Conservation (phyloP, 2,329 filamentous ascomycete species). For the Colletotrichum sp. region DNA sequence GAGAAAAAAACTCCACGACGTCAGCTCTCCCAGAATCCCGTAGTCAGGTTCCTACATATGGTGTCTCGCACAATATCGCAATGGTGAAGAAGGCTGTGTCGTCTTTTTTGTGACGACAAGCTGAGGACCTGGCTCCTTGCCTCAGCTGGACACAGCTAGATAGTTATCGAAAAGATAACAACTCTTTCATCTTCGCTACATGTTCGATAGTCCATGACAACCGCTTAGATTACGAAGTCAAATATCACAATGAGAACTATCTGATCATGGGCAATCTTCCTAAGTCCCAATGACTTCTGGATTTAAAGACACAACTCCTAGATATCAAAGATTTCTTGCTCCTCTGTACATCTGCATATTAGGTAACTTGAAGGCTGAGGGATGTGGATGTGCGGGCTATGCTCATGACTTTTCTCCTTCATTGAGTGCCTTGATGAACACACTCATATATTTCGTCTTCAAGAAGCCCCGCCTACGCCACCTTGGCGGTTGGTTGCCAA, state of each 20-base stretch:
- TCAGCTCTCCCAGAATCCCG: not conserved
- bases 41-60: not conserved
- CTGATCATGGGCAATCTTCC: not conserved
- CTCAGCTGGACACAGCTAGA: not conserved
- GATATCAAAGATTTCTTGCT: not conserved
- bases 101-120: not conserved
- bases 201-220: not conserved
- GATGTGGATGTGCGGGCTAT: not conserved
- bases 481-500: not conserved
- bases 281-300: not conserved
- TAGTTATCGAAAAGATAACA: not conserved
- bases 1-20: too few species aligned
- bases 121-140: not conserved
- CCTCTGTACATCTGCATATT: not conserved
- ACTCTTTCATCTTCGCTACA: not conserved
- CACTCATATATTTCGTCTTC: not conserved
- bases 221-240: not conserved
- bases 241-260: not conserved
- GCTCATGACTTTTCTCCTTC: not conserved
- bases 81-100: not conserved
- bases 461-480: not conserved
- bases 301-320: not conserved
- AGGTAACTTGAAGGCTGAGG: not conserved
- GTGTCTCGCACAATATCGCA: not conserved
- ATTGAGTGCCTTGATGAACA: not conserved